phyloP scores from a whole-genome alignment of 2,329 filamentous ascomycete genomes.

The Lomentospora prolificans region DNA sequence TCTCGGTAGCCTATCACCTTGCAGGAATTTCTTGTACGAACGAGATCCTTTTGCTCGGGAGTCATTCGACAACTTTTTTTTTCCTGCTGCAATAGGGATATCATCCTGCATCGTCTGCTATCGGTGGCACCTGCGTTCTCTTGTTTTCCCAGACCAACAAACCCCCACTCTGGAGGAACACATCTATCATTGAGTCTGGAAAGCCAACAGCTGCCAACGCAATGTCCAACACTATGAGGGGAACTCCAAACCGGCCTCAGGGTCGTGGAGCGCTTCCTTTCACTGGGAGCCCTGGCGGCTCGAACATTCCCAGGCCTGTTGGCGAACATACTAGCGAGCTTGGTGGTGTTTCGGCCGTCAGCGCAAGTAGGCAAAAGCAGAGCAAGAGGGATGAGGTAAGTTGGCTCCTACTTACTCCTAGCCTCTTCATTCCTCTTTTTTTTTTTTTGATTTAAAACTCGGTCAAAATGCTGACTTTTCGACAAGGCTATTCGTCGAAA shows the following conservation, averaged over 20 bases:
- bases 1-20: not conserved
- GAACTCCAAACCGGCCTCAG: constrained; percentile 56
- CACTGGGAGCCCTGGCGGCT: constrained; percentile 49
- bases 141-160: constrained; percentile 2
- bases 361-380: constrained; percentile 91
- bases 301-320: constrained; percentile 64
- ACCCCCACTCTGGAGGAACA: not conserved
- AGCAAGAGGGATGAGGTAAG: constrained; percentile 95
- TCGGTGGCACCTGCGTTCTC: constrained; percentile 3
- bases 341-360: constrained; percentile 57
- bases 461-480: constrained; percentile 8
- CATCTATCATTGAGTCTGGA: not conserved
- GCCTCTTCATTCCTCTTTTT: not conserved
- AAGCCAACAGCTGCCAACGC: constrained; percentile 12
- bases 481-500: constrained; percentile 85
- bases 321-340: constrained; percentile 53
- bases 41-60: not conserved
- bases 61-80: constrained; percentile 13
- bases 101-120: not conserved
- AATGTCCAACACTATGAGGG: constrained; percentile 58
- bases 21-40: not conserved
- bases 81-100: constrained; percentile 4
- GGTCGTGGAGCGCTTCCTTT: constrained; percentile 50
- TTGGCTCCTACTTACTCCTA: constrained; percentile 13
- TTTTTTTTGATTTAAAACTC: not conserved